Evolutionary conservation across 129 eudicot genomes (phyloP), one percentile per base, ranked within the genome.

Genomic region (Tanacetum coccineum): DNA sequence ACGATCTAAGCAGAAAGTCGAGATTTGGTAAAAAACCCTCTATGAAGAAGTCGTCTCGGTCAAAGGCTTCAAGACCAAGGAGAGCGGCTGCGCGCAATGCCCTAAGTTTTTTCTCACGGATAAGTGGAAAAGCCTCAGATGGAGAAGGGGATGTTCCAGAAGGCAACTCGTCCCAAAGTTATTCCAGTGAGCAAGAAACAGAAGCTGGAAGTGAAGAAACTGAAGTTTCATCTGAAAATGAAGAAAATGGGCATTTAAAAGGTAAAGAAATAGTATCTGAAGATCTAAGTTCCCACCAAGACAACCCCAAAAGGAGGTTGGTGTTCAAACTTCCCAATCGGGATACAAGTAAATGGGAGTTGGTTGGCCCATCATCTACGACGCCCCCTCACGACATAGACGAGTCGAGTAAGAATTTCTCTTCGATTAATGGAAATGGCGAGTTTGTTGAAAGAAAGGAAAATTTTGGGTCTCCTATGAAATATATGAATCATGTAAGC

Each of bases 11-110:
- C 60, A 83, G 80, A 71, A 86, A 84, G 78, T 83, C 80, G 62
- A 83, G 76, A 69, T 72, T 70, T 55, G 86, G 84, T 40, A 79
- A 70, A 55, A 86, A 84, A 77, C 50, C 62, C 20, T 83, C 84
- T n/a, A 84, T 70, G 80, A 91, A 84, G 78, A 88, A 82, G 79
- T 86, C 89, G 6, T 81, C 85, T 40, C 44, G 73, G 44, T 77
- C 85, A 28, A 93, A 88, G 80, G 62, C 85, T 44, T 70, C 70
- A 58, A 83, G 98, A 78, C 98, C 98, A 49, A 84, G 71, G 70
- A 86, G 98, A 78, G 87, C 83, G 22, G 98, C 98, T 79, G 98
- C 98, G 4, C 86, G 95, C 20, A 88, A 93, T 74, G 98, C 98
- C 15, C 83, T 82, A 73, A 84, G 75, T 76, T 81, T 93, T 59